Conservation (phyloP, 1,139 yeast species). For the Nakaseomyces glabratus region DNA sequence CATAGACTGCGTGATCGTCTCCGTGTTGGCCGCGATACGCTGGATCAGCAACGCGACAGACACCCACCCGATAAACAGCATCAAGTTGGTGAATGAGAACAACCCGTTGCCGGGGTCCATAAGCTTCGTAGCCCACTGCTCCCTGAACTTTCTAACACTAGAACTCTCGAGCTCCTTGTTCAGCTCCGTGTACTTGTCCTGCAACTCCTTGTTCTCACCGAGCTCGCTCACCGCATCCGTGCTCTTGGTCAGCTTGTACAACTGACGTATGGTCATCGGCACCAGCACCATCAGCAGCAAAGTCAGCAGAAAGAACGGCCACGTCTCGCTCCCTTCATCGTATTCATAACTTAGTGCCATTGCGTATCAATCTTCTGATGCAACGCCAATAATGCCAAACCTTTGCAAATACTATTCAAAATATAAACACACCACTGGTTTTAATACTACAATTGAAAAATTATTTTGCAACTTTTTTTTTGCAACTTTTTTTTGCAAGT, state of each 20-base stretch:
- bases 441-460: too few relatives aligned
- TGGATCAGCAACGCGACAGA: conserved; percentile 44
- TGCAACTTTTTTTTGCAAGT: too few relatives aligned
- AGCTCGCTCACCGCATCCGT: conserved; percentile 10
- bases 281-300: conserved; percentile 54
- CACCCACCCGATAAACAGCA: conserved; percentile 62
- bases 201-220: conserved; percentile 14
- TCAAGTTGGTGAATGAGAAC: conserved; percentile 2
- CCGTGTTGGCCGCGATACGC: conserved; percentile 37
- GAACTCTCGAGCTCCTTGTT: conserved; percentile 32
- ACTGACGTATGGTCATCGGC: conserved; percentile 54
- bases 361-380: too few relatives aligned
- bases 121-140: conserved; percentile 21
- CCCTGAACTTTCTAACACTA: conserved; percentile 38
- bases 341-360: conserved; percentile 46
- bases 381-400: too few relatives aligned
- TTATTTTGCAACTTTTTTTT: too few relatives aligned
- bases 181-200: conserved; percentile 13
- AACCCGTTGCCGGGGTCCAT: neutral
- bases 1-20: conserved; percentile 3
- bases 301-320: conserved; percentile 91
- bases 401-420: too few relatives aligned
- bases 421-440: too few relatives aligned
- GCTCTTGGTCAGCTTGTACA: conserved; percentile 22
- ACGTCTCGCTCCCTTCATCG: conserved; percentile 87